Evolutionary conservation across 352 stramenopile species (phyloP).

Genomic region (Thraustochytrium sp.): DNA sequence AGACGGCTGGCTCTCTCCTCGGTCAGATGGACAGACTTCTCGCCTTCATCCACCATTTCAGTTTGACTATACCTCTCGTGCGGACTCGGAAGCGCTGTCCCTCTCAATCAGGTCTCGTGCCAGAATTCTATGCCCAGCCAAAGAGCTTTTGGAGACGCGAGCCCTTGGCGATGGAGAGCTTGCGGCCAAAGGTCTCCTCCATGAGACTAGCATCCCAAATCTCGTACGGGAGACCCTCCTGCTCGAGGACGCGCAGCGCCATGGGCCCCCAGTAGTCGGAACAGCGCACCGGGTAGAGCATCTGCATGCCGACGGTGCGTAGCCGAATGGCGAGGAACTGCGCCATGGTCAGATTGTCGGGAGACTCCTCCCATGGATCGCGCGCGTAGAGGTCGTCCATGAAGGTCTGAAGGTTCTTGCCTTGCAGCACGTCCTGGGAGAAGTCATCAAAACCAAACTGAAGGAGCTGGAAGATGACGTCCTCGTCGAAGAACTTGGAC

Average conservation of each 20-base stretch:
- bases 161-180: background rate
- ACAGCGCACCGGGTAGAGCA: background rate
- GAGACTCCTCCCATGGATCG: conserved; percentile 44
- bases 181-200: background rate
- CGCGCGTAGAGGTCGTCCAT: conserved; percentile 75
- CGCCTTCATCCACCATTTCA: too few relatives aligned
- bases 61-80: too few relatives aligned
- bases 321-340: conserved; percentile 8
- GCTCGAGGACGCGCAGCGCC: conserved; percentile 17
- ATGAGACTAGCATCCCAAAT: background rate
- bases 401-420: conserved; percentile 75
- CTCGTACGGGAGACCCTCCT: conserved; percentile 37
- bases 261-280: conserved; percentile 23
- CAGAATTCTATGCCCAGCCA: background rate
- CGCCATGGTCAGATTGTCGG: conserved; percentile 19
- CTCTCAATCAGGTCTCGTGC: background rate
- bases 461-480: conserved; percentile 73
- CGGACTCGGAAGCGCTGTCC: too few relatives aligned
- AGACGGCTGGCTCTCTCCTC: too few relatives aligned
- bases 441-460: conserved; percentile 78
- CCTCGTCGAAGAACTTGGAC: conserved; percentile 67
- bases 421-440: conserved; percentile 67
- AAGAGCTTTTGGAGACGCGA: background rate
- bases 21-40: too few relatives aligned
- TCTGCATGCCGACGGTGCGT: background rate